Evolutionary conservation across 2,329 filamentous ascomycete species (phyloP).

Genomic region (Pestalotiopsis sp.): DNA sequence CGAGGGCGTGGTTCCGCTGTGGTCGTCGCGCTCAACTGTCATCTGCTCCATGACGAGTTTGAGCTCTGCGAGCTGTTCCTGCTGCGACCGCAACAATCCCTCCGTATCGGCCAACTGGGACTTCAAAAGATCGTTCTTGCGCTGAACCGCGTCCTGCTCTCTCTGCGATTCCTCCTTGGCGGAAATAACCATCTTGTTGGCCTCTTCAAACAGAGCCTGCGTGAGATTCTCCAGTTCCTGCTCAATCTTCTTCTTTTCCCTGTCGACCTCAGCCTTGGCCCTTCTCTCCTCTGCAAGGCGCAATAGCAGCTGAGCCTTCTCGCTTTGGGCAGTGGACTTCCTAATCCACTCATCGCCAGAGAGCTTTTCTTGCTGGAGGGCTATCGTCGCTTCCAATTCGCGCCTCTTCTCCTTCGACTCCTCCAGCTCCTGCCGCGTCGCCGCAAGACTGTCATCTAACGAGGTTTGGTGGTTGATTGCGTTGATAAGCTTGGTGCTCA

Average conservation of each 20-base stretch:
- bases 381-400: conserved; percentile 66
- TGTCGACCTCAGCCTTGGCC: conserved; percentile 66
- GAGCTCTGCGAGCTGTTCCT: conserved; percentile 88
- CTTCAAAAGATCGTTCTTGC: conserved; percentile 85
- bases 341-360: conserved; percentile 75
- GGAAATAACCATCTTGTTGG: conserved; percentile 95
- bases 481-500: conserved; percentile 95
- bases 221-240: conserved; percentile 90
- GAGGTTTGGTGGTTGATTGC: conserved; percentile 96
- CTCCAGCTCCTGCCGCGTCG: conserved; percentile 82
- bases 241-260: conserved; percentile 87
- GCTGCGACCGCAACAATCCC: conserved; percentile 80
- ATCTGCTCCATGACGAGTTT: conserved; percentile 93
- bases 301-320: conserved; percentile 62
- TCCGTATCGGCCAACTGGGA: conserved; percentile 87
- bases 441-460: conserved; percentile 84
- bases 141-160: conserved; percentile 78
- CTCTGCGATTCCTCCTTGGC: conserved; percentile 87
- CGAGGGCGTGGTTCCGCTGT: conserved; percentile 74
- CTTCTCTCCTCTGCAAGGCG: conserved; percentile 67
- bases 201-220: conserved; percentile 93
- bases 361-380: conserved; percentile 72
- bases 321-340: conserved; percentile 72
- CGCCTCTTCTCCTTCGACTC: conserved; percentile 66
- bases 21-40: conserved; percentile 72